These are phyloP conservation scores for Peronospora tabacina DNA, from an alignment of 352 stramenopile genomes.

Conservation along the genomic window DNA sequence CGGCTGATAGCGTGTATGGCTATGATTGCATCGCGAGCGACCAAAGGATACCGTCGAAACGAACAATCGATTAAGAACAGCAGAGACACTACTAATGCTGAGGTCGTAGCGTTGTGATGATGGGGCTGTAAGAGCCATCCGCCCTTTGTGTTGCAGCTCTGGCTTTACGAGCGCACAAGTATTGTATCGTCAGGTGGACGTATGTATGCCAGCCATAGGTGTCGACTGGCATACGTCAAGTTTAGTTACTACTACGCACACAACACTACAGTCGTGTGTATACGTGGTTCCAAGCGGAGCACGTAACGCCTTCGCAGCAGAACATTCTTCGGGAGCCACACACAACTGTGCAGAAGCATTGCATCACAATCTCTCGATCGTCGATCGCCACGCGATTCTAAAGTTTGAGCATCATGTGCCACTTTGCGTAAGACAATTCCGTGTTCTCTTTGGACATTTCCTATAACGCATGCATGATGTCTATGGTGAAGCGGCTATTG, in stretches of 20 bases:
- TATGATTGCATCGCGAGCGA: background rate
- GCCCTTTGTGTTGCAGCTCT: background rate
- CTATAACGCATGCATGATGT: too few species aligned
- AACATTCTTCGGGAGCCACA: background rate
- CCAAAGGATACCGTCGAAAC: background rate
- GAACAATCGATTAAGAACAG: background rate
- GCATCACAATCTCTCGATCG: conserved; percentile 14
- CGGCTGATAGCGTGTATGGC: background rate
- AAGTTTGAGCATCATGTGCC: background rate
- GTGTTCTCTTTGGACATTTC: too few species aligned
- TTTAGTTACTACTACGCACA: too few species aligned
- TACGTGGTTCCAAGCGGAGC: too few species aligned
- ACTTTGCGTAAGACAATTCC: too few species aligned
- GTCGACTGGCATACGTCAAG: background rate
- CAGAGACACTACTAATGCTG: background rate
- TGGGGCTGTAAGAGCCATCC: conserved; percentile 6
- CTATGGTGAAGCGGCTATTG: too few species aligned
- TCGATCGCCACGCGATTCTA: background rate
- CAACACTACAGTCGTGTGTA: background rate
- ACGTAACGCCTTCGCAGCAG: background rate
- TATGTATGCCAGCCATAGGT: too few species aligned
- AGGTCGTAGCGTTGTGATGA: conserved; percentile 6
- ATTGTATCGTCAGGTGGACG: background rate
- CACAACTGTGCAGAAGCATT: background rate
- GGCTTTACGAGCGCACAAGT: background rate